Base-by-base conservation (phyloP, 257 asterid genomes). In the Echium plantagineum region DNA sequence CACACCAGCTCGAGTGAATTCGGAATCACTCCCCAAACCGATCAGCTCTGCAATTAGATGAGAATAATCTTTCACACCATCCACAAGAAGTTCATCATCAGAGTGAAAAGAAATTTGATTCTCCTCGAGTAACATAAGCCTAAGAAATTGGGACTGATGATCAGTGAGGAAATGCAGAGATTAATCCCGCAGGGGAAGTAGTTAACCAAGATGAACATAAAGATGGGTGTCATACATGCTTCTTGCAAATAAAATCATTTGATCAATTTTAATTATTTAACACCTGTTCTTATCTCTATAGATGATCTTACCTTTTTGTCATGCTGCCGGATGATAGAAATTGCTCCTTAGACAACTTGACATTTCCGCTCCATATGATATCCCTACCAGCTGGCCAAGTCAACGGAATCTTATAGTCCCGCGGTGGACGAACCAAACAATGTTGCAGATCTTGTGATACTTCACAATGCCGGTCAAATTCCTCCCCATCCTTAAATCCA, bases 251-350 rank as follows among this genome's bases (percentile, higher is more conserved):
- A 38, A 63, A 24, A 35, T 57, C 16, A 13, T 13, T 38, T 7
- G 48, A 2, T 32, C 13, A 4, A 16, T 9, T 64, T 32, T 6
- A 26, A 35, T 35, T 13, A 18, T 49, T 49, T 19, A 12, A 56
- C 18, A 24, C 31, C 22, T 5, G 3, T 9, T 56, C 5, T 12
- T 49, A 28, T 48, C 57, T 38, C 35, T 67, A 54, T 56, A 15
- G 52, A 72, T 61, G 75, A 32, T 57, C 67, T 46, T 26, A 89
- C 99, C 99, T 79, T 80, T 93, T 93, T n/a, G 96, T 89, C 96
- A 84, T 93, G 81, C 94, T 89, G 58, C 99, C 97, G 1, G 99
- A 93, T 61, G 97, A 89, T 77, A 93, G 96, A 74, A 93, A 93
- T 67, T 93, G 99, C 70, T 89, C 97, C 78, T 89, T 89, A 67